Evolutionary conservation across 1,284 basidiomycete genomes (phyloP).

Genomic region (Inonotus hispidus): DNA sequence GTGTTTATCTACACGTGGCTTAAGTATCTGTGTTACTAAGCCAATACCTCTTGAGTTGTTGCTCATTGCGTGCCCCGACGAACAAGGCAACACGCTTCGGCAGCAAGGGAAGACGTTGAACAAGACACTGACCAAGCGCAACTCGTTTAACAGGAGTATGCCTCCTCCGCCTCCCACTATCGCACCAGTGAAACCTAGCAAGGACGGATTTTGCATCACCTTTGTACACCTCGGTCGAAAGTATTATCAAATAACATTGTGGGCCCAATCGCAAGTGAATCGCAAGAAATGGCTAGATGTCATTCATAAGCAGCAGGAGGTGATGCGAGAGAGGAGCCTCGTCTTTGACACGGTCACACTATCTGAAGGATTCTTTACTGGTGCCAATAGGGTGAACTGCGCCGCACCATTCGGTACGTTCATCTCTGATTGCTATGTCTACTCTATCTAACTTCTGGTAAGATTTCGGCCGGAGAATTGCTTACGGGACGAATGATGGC

Average conservation of each 20-base stretch:
- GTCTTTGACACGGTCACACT: slow-evolving; percentile 87
- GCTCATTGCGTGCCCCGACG: slow-evolving; percentile 79
- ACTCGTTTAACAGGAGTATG: slow-evolving; percentile 47
- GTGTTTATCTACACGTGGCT: not conserved
- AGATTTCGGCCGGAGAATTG: slow-evolving; percentile 85
- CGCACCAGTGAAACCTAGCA: slow-evolving; percentile 43
- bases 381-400: slow-evolving; percentile 84
- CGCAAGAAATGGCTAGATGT: slow-evolving; percentile 95
- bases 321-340: slow-evolving; percentile 77
- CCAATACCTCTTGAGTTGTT: slow-evolving; percentile 96
- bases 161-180: slow-evolving; percentile 38
- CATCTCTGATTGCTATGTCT: not conserved
- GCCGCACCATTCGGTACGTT: slow-evolving; percentile 89
- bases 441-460: slow-evolving; percentile 14
- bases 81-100: slow-evolving; percentile 27
- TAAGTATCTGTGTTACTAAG: slow-evolving; percentile 35
- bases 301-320: slow-evolving; percentile 87
- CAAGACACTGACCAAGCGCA: slow-evolving; percentile 40
- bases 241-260: slow-evolving; percentile 89
- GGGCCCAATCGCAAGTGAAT: slow-evolving; percentile 82
- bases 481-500: slow-evolving; percentile 96
- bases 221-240: slow-evolving; percentile 93
- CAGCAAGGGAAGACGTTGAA: slow-evolving; percentile 17
- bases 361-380: slow-evolving; percentile 85
- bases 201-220: slow-evolving; percentile 88